Base-by-base conservation (phyloP, 495 filamentous ascomycete genomes). In the Sporormia fimetaria region DNA sequence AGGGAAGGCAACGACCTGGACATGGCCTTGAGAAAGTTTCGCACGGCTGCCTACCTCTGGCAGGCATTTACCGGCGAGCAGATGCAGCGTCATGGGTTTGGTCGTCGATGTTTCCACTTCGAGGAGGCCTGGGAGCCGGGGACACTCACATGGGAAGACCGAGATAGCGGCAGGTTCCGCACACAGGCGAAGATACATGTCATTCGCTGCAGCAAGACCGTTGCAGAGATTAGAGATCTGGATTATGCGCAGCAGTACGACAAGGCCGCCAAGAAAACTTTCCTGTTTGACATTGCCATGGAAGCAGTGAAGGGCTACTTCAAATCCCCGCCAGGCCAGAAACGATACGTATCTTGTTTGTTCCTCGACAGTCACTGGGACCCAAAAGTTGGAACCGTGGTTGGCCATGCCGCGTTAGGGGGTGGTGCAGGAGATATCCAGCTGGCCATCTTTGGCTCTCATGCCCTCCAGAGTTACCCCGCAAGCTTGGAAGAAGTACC, bases 21-120 rank as follows among this genome's bases (percentile, higher is more conserved):
- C 2, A 75, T 68, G 9, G 87, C 87, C 0, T 71, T 90, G 48
- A 71, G 73, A 40, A 94, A 94, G 59, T 93, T 83, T 54, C 73
- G 85, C 38, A 92, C 86, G 76, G 78, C 85, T 16, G 87, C 85
- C 12, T 92, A 94, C 57, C 69, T 95, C 2, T 95, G 87, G 87
- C 87, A 94, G 58, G 84, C 86, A 6, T 94, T 90, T 55, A 95
- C 87, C 0, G 83, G 81, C 9, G 86, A 94, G 56, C 86, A 95
- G 57, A 94, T 94, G 87, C 80, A 73, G 59, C 81, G 85, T 42
- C 80, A 88, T 59, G 78, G 76, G 31, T 71, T 94, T 37, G 85
- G 85, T 2, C 72, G 87, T 18, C 73, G 87, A 16, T 81, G 76
- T 31, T 94, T 94, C 56, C 69, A 87, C 28, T 83, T 88, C 48